Conservation (phyloP, 176 grass and related monocot genomes). For the Musa itinerans region DNA sequence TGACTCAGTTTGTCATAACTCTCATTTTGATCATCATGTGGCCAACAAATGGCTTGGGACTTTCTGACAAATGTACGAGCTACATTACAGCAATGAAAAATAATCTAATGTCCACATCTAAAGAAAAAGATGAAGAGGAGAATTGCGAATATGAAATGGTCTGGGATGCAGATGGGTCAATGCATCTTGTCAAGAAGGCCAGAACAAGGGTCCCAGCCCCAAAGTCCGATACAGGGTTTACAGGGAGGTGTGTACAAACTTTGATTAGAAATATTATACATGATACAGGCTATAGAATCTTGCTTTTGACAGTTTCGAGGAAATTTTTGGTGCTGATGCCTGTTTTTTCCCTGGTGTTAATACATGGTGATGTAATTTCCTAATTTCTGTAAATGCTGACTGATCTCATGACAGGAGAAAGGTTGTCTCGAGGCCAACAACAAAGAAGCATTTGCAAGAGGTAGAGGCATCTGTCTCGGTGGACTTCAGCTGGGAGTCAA, state of each 20-base stretch:
- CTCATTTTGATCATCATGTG: conserved; percentile 57
- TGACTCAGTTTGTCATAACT: conserved; percentile 60
- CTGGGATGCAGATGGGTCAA: conserved; percentile 84
- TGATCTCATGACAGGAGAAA: conserved; percentile 40
- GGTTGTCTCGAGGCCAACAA: conserved; percentile 58
- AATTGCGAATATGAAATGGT: conserved; percentile 90
- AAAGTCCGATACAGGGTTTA: conserved; percentile 33
- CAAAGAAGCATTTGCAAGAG: conserved; percentile 51
- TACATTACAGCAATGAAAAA: conserved; percentile 42
- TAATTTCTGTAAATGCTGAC: not conserved
- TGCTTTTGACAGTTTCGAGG: not conserved
- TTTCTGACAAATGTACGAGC: conserved; percentile 33
- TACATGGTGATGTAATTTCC: not conserved
- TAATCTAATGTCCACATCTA: conserved; percentile 53
- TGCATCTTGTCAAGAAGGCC: conserved; percentile 78
- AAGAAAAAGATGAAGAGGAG: conserved; percentile 83
- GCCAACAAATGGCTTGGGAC: conserved; percentile 81
- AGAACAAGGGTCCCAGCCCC: conserved; percentile 12
- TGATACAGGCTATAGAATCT: not conserved
- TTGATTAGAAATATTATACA: not conserved
- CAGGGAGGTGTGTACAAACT: conserved; percentile 35
- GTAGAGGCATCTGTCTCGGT: conserved; percentile 45
- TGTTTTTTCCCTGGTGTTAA: not conserved
- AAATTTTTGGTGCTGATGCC: not conserved
- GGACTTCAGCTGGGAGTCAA: conserved; percentile 46